Conservation (phyloP, 805 yeast genomes). For the Saccharomycopsis amapae region DNA sequence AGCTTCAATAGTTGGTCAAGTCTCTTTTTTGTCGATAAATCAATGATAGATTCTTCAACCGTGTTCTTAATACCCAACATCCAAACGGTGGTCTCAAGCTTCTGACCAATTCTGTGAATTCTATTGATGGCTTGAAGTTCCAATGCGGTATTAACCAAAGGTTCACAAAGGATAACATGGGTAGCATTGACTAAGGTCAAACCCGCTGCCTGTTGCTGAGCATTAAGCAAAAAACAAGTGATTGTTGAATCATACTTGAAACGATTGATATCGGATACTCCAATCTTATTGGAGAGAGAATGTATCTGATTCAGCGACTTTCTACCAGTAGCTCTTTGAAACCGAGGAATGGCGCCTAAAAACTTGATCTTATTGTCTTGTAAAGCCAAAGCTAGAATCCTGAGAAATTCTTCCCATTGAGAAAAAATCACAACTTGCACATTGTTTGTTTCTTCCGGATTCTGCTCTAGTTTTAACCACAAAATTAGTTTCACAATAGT, state of each 20-base stretch:
- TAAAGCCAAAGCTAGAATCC: constrained; percentile 60
- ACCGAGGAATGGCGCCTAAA: constrained; percentile 56
- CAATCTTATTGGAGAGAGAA: constrained; percentile 21
- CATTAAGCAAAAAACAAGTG: constrained; percentile 83
- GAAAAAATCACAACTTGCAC: constrained; percentile 85
- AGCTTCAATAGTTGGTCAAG: constrained; percentile 34
- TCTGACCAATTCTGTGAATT: constrained; percentile 89
- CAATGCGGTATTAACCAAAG: constrained; percentile 77
- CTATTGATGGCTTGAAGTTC: constrained; percentile 91
- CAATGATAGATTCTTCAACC: constrained; percentile 81
- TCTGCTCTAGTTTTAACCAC: constrained; percentile 42
- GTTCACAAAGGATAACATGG: constrained; percentile 89
- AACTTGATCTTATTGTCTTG: constrained; percentile 47
- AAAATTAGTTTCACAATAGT: constrained; percentile 66
- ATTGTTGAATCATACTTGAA: constrained; percentile 55
- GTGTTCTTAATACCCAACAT: constrained; percentile 77
- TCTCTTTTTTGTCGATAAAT: constrained; percentile 58
- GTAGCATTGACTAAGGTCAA: constrained; percentile 86
- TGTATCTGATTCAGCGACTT: constrained; percentile 2
- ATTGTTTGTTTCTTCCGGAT: constrained; percentile 27
- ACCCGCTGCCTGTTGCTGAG: constrained; percentile 85
- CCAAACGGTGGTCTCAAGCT: constrained; percentile 79
- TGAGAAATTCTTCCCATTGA: constrained; percentile 76
- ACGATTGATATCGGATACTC: constrained; percentile 38
- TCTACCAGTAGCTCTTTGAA: constrained; percentile 5